Evolutionary conservation across 2,329 filamentous ascomycete species (phyloP).

Genomic region (Lecanicillium sp.): DNA sequence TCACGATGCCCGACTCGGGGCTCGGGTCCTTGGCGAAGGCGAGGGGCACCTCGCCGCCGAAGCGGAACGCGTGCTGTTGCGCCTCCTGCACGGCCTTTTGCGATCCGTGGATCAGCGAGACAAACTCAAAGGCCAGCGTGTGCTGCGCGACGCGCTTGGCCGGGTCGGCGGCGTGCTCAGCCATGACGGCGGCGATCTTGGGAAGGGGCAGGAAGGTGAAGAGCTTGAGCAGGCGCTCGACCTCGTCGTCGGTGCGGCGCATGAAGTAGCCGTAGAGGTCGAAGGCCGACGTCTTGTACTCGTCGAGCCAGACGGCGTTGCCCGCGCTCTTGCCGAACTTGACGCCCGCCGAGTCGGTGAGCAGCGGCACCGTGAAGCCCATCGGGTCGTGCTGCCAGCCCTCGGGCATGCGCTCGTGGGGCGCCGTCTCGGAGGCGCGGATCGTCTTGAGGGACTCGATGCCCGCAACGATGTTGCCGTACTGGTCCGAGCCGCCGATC

Average conservation of each 20-base stretch:
- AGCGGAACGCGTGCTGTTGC: constrained; percentile 45
- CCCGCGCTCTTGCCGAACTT: constrained; percentile 96
- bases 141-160: constrained; percentile 76
- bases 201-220: constrained; percentile 80
- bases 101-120: constrained; percentile 70
- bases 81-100: constrained; percentile 58
- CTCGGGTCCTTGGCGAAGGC: constrained; percentile 25
- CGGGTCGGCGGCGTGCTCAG: constrained; percentile 60
- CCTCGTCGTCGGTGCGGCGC: constrained; percentile 70
- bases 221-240: constrained; percentile 76
- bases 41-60: constrained; percentile 30
- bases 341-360: constrained; percentile 76
- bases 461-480: constrained; percentile 89
- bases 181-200: constrained; percentile 63
- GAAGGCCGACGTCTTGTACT: constrained; percentile 70
- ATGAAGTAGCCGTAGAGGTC: constrained; percentile 91
- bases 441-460: constrained; percentile 79
- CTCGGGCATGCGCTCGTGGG: constrained; percentile 31
- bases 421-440: constrained; percentile 49
- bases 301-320: constrained; percentile 90
- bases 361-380: constrained; percentile 83
- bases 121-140: constrained; percentile 72
- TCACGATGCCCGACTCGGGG: constrained; percentile 27
- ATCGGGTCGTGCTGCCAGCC: constrained; percentile 54
- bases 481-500: constrained; percentile 93